phyloP scores from a whole-genome alignment of 1,284 basidiomycete genomes.

The Ustilago trichophora region DNA sequence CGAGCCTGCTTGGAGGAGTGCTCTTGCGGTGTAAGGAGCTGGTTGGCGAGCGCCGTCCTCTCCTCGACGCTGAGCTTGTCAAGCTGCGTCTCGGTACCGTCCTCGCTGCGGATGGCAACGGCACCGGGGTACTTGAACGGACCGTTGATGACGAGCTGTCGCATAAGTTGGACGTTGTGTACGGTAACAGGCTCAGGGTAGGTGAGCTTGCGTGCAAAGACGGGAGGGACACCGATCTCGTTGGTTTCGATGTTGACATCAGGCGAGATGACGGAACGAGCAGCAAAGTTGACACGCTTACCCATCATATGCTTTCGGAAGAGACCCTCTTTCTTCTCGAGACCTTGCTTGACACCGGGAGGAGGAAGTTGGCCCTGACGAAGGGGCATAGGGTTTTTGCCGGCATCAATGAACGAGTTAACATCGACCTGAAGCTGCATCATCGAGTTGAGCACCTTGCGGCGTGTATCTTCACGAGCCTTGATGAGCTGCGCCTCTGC shows the following conservation, averaged over 20 bases:
- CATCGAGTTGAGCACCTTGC: slow-evolving; percentile 79
- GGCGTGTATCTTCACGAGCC: slow-evolving; percentile 71
- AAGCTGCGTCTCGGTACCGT: slow-evolving; percentile 71
- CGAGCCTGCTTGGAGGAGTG: slow-evolving; percentile 67
- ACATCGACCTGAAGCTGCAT: slow-evolving; percentile 93
- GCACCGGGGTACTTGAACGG: slow-evolving; percentile 91
- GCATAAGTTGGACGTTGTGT: slow-evolving; percentile 87
- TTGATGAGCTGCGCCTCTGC: slow-evolving; percentile 64
- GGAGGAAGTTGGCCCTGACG: slow-evolving; percentile 92
- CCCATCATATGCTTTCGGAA: slow-evolving; percentile 99
- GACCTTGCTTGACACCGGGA: slow-evolving; percentile 90
- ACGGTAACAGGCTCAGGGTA: slow-evolving; percentile 97
- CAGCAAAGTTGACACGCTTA: slow-evolving; percentile 99
- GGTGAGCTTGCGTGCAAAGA: slow-evolving; percentile 95
- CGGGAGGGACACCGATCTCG: slow-evolving; percentile 97
- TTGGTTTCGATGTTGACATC: slow-evolving; percentile 99
- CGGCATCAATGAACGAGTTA: slow-evolving; percentile 96
- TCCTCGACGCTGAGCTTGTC: slow-evolving; percentile 83
- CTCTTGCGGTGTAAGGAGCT: slow-evolving; percentile 90
- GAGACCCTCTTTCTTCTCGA: slow-evolving; percentile 99
- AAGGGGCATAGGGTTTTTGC: slow-evolving; percentile 87
- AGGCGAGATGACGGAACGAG: slow-evolving; percentile 98
- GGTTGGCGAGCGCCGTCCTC: slow-evolving; percentile 94
- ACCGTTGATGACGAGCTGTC: slow-evolving; percentile 90
- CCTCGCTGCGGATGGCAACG: slow-evolving; percentile 92